Percentiles rank a stretch among this genome's conserved stretches.
phyloP scores from a whole-genome alignment of 495 filamentous ascomycete species.

The Penicillium atrosanguineum region DNA sequence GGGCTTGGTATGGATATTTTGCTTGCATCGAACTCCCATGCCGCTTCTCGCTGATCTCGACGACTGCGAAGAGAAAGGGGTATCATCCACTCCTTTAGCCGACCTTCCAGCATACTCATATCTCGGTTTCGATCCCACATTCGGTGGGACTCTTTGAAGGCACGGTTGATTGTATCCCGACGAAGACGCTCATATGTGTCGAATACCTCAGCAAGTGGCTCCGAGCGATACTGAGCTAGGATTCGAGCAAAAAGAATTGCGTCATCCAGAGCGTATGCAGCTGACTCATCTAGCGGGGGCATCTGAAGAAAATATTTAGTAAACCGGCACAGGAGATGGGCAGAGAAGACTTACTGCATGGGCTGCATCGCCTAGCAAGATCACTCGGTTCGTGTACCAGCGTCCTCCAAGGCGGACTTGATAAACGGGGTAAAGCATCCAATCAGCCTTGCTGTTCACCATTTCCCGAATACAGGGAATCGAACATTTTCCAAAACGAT shows the following conservation, averaged over 20 bases:
- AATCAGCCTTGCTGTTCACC: conserved; percentile 46
- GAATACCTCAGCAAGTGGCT: conserved; percentile 45
- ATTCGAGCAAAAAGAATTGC: conserved; percentile 55
- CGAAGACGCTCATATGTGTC: conserved; percentile 51
- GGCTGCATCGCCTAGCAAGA: conserved; percentile 58
- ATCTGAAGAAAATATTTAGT: conserved; percentile 36
- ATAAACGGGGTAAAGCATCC: conserved; percentile 61
- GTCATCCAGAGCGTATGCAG: conserved; percentile 61
- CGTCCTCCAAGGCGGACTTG: conserved; percentile 48
- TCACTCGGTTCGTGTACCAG: conserved; percentile 49
- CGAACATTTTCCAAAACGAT: conserved; percentile 43
- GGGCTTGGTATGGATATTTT: conserved; percentile 28
- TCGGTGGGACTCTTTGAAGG: conserved; percentile 50
- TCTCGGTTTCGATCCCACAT: conserved; percentile 45
- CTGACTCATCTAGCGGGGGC: conserved; percentile 61
- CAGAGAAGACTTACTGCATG: conserved; percentile 48
- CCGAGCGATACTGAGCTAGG: conserved; percentile 34
- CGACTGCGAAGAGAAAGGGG: conserved; percentile 32
- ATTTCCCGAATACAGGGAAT: conserved; percentile 50
- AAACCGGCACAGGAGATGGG: not conserved
- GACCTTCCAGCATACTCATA: conserved; percentile 37
- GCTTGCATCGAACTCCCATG: conserved; percentile 41
- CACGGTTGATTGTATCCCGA: conserved; percentile 46
- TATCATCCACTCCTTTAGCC: conserved; percentile 39
- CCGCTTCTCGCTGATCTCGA: conserved; percentile 30